phyloP scores from a whole-genome alignment of 129 eudicot species.

The Lonicera japonica region DNA sequence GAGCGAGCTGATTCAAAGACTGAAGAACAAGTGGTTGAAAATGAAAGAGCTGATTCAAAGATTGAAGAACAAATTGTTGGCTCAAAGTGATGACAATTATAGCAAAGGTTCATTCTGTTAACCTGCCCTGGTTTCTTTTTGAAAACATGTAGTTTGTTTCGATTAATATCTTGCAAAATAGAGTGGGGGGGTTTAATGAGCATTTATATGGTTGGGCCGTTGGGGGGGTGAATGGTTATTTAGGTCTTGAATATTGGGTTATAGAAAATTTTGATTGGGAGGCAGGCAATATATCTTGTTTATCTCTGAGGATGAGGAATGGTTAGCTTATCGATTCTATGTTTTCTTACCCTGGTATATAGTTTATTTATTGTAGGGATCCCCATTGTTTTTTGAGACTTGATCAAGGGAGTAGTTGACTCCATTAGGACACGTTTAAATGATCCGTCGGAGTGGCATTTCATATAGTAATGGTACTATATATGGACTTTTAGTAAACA shows the following conservation, averaged over 20 bases:
- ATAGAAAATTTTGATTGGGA: neutral
- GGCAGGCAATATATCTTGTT: neutral
- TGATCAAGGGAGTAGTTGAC: too few species aligned
- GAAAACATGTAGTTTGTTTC: neutral
- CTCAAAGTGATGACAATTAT: neutral
- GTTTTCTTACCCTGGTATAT: neutral
- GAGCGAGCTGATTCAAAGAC: neutral
- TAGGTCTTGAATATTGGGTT: neutral
- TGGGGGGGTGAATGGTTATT: slow-evolving; percentile 2
- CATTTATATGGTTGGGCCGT: too few species aligned
- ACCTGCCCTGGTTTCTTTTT: neutral
- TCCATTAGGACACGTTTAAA: too few species aligned
- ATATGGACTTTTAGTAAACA: too few species aligned
- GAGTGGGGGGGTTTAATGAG: neutral
- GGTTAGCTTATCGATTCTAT: too few species aligned
- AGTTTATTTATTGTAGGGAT: too few species aligned
- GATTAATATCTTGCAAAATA: neutral
- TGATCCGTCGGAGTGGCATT: too few species aligned
- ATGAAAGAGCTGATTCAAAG: neutral
- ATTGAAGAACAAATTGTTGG: neutral
- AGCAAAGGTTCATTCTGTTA: slow-evolving; percentile 4
- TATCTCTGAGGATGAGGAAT: neutral
- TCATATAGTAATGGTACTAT: too few species aligned
- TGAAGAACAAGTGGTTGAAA: slow-evolving; percentile 2
- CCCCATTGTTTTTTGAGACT: too few species aligned